A percentile compares a stretch with the other conserved stretches of the same genome.
These are phyloP conservation scores for Cerioporus squamosus DNA, from an alignment of 1,284 basidiomycete species.

Conservation along the genomic window DNA sequence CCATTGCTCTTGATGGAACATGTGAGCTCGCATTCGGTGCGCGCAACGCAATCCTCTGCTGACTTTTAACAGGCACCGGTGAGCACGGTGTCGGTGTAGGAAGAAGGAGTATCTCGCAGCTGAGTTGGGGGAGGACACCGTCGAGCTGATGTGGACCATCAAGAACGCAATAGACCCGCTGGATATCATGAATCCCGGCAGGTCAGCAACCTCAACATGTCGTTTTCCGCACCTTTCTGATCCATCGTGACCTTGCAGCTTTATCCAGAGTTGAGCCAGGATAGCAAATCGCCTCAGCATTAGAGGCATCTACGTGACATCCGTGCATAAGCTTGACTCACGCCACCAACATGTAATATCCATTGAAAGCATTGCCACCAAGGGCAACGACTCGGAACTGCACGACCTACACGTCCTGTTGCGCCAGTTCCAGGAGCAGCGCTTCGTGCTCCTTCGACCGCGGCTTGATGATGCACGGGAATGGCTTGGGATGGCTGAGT, in stretches of 20 bases:
- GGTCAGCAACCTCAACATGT: conserved; percentile 38
- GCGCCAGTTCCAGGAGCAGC: conserved; percentile 15
- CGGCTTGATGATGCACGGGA: conserved; percentile 22
- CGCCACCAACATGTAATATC: too few relatives aligned
- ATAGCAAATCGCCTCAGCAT: neutral
- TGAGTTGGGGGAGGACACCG: conserved; percentile 80
- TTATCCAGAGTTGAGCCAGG: neutral
- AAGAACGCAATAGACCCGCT: conserved; percentile 78
- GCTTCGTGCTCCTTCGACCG: conserved; percentile 23
- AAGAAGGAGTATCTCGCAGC: conserved; percentile 74
- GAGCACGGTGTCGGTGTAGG: conserved; percentile 77
- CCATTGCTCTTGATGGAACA: conserved; percentile 73
- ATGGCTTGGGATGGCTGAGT: conserved; percentile 26
- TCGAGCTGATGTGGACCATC: conserved; percentile 80
- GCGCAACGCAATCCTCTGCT: neutral
- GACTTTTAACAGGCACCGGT: conserved; percentile 42
- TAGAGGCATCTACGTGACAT: too few relatives aligned
- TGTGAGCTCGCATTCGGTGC: conserved; percentile 45
- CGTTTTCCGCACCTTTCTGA: neutral
- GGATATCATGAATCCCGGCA: conserved; percentile 85
- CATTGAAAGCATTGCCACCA: too few relatives aligned
- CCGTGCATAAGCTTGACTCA: too few relatives aligned
- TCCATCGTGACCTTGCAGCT: neutral
- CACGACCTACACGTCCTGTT: conserved; percentile 7
- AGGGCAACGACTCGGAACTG: too few relatives aligned